phyloP scores from a whole-genome alignment of 352 stramenopile genomes.

The Phytophthora tentaculata region DNA sequence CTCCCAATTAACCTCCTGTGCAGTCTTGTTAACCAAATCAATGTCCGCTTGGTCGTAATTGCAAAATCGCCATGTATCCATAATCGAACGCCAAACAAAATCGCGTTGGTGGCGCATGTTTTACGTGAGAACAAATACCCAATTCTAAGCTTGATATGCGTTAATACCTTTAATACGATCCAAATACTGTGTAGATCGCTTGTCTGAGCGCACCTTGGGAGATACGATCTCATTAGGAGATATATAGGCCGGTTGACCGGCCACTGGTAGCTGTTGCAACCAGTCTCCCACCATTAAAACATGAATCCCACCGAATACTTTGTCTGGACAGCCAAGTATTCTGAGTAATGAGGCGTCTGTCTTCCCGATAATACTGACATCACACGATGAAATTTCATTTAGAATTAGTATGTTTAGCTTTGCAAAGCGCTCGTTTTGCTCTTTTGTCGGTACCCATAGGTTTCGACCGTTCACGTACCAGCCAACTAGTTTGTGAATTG shows the following conservation, averaged over 20 bases:
- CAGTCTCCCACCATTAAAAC: constrained; percentile 37
- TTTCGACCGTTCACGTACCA: constrained; percentile 6
- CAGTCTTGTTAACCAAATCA: constrained; percentile 2
- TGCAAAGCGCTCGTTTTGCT: constrained; percentile 10
- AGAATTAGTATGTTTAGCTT: constrained; percentile 8
- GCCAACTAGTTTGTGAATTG: constrained; percentile 14
- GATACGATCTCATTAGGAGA: not conserved
- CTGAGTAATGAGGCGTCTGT: not conserved
- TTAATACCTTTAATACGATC: not conserved
- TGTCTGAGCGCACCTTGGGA: too few species aligned
- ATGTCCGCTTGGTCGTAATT: constrained; percentile 5
- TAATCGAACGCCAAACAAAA: not conserved
- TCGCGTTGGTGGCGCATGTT: constrained; percentile 6
- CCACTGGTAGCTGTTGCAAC: constrained; percentile 35
- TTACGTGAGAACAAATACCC: constrained; percentile 6
- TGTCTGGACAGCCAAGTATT: not conserved
- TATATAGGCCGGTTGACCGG: constrained; percentile 19
- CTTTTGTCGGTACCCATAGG: not conserved
- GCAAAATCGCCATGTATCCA: constrained; percentile 2
- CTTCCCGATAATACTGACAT: constrained; percentile 3
- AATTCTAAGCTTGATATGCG: constrained; percentile 5
- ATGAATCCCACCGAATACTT: constrained; percentile 27
- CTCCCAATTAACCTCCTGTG: not conserved
- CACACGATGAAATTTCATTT: constrained; percentile 10
- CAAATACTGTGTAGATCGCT: not conserved